These are phyloP conservation scores for Iris pallida DNA, from an alignment of 116 monocot species.

Conservation along the genomic window DNA sequence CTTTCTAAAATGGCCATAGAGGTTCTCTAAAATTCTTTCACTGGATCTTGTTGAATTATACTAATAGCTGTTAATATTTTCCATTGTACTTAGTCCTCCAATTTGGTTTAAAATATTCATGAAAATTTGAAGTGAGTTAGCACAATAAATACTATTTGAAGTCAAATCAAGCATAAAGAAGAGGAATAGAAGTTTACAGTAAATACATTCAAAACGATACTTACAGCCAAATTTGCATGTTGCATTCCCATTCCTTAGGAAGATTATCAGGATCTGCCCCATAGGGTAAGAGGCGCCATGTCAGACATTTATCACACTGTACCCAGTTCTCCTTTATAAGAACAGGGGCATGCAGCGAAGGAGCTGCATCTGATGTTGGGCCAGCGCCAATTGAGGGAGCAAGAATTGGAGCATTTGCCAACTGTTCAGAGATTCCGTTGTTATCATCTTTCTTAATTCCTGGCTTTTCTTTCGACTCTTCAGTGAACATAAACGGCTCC, in stretches of 20 bases:
- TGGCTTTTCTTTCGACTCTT: constrained; percentile 25
- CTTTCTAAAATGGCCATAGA: too few relatives aligned
- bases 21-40: too few relatives aligned
- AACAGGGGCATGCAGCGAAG: constrained; percentile 19
- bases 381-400: constrained; percentile 7
- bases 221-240: constrained; percentile 92
- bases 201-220: constrained; percentile 28
- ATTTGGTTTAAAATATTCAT: too few relatives aligned
- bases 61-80: too few relatives aligned
- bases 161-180: not conserved
- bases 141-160: not conserved
- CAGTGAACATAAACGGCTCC: constrained; percentile 8
- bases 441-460: constrained; percentile 30
- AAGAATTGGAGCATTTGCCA: constrained; percentile 13
- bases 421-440: constrained; percentile 12
- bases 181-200: not conserved
- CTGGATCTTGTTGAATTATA: too few relatives aligned
- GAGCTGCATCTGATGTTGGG: constrained; percentile 18
- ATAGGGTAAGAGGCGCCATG: constrained; percentile 89
- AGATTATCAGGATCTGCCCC: constrained; percentile 54
- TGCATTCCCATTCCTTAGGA: constrained; percentile 84
- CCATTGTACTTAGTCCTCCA: too few relatives aligned
- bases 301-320: constrained; percentile 72
- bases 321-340: constrained; percentile 89
- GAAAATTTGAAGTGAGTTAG: not conserved